phyloP scores from a whole-genome alignment of 2,329 filamentous ascomycete species.

The Emmonsia crescens region DNA sequence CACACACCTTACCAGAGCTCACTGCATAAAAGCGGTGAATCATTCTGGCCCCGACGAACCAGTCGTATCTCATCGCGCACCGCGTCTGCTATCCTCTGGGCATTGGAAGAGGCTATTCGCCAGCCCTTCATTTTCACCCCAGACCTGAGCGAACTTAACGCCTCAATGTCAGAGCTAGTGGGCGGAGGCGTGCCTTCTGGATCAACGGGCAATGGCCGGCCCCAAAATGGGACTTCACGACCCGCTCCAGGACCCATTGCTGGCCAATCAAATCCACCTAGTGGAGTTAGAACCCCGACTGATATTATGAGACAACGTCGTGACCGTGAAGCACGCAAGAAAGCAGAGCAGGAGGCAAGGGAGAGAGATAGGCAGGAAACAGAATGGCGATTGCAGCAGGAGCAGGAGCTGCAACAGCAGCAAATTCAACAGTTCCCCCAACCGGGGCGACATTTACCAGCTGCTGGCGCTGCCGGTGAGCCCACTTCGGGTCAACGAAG shows the following conservation, averaged over 20 bases:
- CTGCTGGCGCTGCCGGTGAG: conserved; percentile 35
- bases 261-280: conserved; percentile 38
- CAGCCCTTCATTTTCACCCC: conserved; percentile 72
- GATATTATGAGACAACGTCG: conserved; percentile 85
- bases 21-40: conserved; percentile 21
- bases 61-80: conserved; percentile 69
- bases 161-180: conserved; percentile 79
- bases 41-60: conserved; percentile 42
- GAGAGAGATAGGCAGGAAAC: conserved; percentile 44
- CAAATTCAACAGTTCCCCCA: conserved; percentile 31
- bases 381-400: conserved; percentile 35
- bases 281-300: conserved; percentile 67
- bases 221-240: conserved; percentile 47
- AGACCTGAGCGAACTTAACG: conserved; percentile 77
- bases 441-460: conserved; percentile 25
- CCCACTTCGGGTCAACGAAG: conserved; percentile 20
- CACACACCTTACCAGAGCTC: conserved; percentile 16
- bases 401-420: conserved; percentile 47
- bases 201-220: conserved; percentile 42
- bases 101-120: conserved; percentile 81
- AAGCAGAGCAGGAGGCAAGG: conserved; percentile 55
- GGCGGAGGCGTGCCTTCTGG: conserved; percentile 42
- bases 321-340: conserved; percentile 61
- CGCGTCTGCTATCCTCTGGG: conserved; percentile 81
- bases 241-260: conserved; percentile 39